Conservation (phyloP, 495 filamentous ascomycete species). For the Talaromyces borbonicus region DNA sequence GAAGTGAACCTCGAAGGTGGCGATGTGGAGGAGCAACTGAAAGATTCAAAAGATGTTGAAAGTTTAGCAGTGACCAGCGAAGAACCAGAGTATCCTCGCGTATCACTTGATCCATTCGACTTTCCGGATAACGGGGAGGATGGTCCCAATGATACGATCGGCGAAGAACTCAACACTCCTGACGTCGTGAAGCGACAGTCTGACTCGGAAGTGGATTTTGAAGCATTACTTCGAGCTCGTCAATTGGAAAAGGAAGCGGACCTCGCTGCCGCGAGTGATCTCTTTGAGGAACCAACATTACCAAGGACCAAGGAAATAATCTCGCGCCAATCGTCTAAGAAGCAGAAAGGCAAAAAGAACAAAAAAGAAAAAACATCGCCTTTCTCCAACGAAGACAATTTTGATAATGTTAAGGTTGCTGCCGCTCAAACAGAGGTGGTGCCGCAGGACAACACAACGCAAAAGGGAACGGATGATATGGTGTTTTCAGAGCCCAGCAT, state of each 20-base stretch:
- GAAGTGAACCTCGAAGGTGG: too few species aligned
- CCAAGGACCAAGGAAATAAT: conserved; percentile 7
- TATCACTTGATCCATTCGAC: conserved; percentile 13
- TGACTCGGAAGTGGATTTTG: not conserved
- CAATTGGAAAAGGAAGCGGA: conserved; percentile 13
- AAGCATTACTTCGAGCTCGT: not conserved
- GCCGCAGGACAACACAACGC: too few species aligned
- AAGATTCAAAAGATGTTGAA: not conserved
- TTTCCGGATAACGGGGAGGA: not conserved
- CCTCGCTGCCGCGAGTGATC: conserved; percentile 5
- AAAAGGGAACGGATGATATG: too few species aligned
- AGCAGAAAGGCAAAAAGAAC: conserved; percentile 27
- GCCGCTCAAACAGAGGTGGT: not conserved
- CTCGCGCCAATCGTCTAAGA: conserved; percentile 25
- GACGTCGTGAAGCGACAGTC: conserved; percentile 2
- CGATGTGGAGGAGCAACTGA: not conserved
- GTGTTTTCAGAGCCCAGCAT: too few species aligned
- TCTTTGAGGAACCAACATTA: conserved; percentile 7
- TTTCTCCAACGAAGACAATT: not conserved
- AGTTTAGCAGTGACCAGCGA: not conserved
- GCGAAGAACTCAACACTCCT: not conserved
- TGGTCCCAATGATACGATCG: not conserved
- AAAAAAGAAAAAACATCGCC: conserved; percentile 17
- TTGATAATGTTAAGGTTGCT: not conserved
- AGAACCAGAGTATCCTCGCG: not conserved